Conservation (phyloP, 768 basidiomycete genomes). For the Mycena belliarum region DNA sequence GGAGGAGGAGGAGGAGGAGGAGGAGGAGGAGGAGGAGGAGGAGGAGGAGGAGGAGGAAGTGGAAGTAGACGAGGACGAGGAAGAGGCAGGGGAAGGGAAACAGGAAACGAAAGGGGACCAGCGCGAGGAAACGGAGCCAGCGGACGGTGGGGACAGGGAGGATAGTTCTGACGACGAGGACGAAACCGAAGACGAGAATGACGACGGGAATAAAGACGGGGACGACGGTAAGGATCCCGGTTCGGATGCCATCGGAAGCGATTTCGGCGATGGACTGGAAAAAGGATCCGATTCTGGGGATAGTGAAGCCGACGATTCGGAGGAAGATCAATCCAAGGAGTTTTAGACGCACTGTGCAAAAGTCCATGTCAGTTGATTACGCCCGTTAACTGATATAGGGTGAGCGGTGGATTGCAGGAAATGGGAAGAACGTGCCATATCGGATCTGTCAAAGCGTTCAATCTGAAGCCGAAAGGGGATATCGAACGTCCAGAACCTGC, state of each 20-base stretch:
- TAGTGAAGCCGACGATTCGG: not conserved
- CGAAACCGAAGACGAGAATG: constrained; percentile 23
- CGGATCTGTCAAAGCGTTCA: constrained; percentile 5
- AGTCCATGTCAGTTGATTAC: no score
- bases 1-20: not conserved
- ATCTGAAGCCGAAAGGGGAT: not conserved
- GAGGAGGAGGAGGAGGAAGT: constrained; percentile 22
- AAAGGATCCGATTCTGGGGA: not conserved
- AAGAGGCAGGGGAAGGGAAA: not conserved
- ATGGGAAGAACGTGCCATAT: no score
- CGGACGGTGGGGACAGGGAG: not conserved
- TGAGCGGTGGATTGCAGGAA: no score
- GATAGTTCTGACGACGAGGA: constrained; percentile 27
- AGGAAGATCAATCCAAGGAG: not conserved
- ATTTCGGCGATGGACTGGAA: not conserved
- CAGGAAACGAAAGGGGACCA: not conserved
- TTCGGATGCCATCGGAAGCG: not conserved
- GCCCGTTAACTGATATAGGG: no score
- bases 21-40: not conserved
- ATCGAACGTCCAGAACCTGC: no score
- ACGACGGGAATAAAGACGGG: not conserved
- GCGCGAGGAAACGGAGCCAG: not conserved
- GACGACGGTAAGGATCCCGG: not conserved
- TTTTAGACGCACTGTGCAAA: no score
- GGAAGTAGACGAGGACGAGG: not conserved